A percentile compares a stretch with the other conserved stretches of the same genome.
Conservation (phyloP, 768 basidiomycete genomes). For the Podaxis carcinomalis region DNA sequence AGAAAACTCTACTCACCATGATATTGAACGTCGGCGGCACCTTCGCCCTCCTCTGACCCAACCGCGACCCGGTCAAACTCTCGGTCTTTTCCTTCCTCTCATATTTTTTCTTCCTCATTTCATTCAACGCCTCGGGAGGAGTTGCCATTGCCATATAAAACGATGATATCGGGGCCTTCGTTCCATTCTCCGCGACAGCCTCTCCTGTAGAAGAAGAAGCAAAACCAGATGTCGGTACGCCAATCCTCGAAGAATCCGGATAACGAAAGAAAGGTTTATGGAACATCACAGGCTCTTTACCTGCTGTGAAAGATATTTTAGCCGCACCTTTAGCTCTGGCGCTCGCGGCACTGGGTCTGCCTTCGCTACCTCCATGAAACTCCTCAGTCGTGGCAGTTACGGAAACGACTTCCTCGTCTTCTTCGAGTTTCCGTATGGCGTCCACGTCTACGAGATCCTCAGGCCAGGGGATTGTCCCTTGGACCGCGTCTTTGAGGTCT, state of each 20-base stretch:
- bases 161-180: conserved; percentile 49
- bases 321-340: conserved; percentile 56
- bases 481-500: conserved; percentile 51
- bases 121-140: conserved; percentile 31
- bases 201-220: conserved; percentile 37
- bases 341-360: conserved; percentile 17
- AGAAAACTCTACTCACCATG: conserved; percentile 49
- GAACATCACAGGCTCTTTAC: conserved; percentile 53
- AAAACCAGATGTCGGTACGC: conserved; percentile 8
- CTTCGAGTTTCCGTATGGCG: conserved; percentile 44
- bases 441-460: conserved; percentile 74
- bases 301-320: conserved; percentile 56
- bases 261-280: conserved; percentile 72
- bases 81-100: conserved; percentile 37
- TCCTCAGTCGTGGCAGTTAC: background rate
- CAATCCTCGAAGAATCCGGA: conserved; percentile 12
- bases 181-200: conserved; percentile 23
- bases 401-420: conserved; percentile 1
- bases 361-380: background rate
- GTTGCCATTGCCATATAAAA: conserved; percentile 65
- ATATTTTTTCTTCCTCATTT: conserved; percentile 11
- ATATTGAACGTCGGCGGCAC: conserved; percentile 79
- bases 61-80: conserved; percentile 32
- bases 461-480: conserved; percentile 78
- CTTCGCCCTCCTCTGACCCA: conserved; percentile 61